A percentile compares a stretch with the other conserved stretches of the same genome.
Evolutionary conservation across 441 rosid species (phyloP).

Genomic region (Pelargonium australe): DNA sequence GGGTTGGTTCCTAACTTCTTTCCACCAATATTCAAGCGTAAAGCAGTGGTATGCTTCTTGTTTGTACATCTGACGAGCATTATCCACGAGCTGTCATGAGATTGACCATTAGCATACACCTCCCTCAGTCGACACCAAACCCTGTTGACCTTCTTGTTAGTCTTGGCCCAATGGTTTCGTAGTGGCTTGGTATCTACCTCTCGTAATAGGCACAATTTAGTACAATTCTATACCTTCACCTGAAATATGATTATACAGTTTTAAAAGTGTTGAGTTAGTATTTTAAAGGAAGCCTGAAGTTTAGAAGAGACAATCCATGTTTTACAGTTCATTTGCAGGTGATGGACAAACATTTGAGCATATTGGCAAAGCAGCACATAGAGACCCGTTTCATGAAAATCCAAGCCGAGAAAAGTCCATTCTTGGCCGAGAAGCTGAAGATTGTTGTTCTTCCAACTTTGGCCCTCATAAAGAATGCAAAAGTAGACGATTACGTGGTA

Average conservation of each 20-base stretch:
- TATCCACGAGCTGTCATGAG: too few species aligned
- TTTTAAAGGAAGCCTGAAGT: constrained; percentile 5
- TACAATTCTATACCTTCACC: not conserved
- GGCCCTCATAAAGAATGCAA: constrained; percentile 84
- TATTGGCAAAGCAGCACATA: constrained; percentile 77
- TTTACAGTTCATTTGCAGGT: constrained; percentile 45
- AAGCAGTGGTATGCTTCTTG: too few species aligned
- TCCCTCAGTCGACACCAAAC: too few species aligned
- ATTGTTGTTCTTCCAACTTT: constrained; percentile 87
- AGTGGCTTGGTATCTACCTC: too few species aligned
- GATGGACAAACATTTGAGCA: constrained; percentile 77
- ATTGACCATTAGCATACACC: too few species aligned
- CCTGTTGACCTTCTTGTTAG: too few species aligned
- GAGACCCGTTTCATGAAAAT: constrained; percentile 91
- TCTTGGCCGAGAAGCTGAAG: constrained; percentile 83
- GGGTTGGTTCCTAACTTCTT: too few species aligned
- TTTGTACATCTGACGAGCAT: too few species aligned
- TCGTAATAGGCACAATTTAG: too few species aligned
- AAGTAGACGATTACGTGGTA: constrained; percentile 98
- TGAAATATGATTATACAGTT: not conserved
- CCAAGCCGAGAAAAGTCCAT: constrained; percentile 96
- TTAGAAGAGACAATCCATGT: constrained; percentile 16
- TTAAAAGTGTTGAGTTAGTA: not conserved
- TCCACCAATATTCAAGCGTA: too few species aligned
- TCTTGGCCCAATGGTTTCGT: too few species aligned